A percentile compares a stretch with the other conserved stretches of the same genome.
Conservation (phyloP, 106 monocot species). For the Acorus calamus region DNA sequence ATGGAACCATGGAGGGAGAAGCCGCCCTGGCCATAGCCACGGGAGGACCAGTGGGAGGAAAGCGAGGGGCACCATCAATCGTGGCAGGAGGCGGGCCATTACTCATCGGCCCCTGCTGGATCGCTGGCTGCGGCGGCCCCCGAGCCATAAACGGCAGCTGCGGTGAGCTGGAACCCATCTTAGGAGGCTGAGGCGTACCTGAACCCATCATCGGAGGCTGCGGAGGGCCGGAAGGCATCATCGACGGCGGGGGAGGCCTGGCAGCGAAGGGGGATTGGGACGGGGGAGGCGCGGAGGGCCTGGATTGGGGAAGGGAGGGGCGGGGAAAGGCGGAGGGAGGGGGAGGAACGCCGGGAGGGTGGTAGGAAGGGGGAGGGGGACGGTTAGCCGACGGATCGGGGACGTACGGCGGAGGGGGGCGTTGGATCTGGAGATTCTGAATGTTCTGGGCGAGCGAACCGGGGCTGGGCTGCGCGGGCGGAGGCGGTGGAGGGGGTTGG, state of each 20-base stretch:
- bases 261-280: background rate
- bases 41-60: constrained; percentile 1
- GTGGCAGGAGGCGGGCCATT: background rate
- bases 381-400: background rate
- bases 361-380: constrained; percentile 8
- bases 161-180: background rate
- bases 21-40: background rate
- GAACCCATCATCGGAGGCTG: background rate
- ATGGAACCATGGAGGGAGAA: too few species aligned
- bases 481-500: background rate
- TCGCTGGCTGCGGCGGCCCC: background rate
- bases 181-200: background rate
- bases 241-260: background rate
- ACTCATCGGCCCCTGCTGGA: too few species aligned
- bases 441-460: constrained; percentile 12
- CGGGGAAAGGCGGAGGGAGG: constrained; percentile 4
- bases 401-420: constrained; percentile 17
- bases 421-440: constrained; percentile 59
- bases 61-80: constrained; percentile 8
- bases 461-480: too few species aligned
- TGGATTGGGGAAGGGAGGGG: constrained; percentile 4
- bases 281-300: background rate
- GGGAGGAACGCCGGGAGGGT: constrained; percentile 3
- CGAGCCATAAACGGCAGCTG: constrained; percentile 4
- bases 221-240: too few species aligned